Conservation (phyloP, 2,329 filamentous ascomycete species). For the Paecilomyces sp. region DNA sequence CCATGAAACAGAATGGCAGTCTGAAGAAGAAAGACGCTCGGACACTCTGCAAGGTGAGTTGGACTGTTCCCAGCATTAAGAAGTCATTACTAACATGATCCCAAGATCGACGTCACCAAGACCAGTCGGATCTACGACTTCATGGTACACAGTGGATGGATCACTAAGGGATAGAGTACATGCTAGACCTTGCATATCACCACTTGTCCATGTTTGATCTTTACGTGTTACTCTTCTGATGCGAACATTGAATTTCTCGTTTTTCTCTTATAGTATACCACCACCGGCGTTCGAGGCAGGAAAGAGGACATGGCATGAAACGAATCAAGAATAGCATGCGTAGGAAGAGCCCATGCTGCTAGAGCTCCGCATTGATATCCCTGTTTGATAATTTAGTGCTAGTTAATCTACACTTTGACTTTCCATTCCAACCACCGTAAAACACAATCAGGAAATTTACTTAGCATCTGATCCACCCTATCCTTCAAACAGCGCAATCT, state of each 20-base stretch:
- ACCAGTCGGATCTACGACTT: conserved; percentile 87
- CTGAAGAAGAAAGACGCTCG: conserved; percentile 92
- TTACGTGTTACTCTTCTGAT: neutral
- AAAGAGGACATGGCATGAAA: neutral
- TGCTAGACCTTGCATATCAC: neutral
- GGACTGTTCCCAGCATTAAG: neutral
- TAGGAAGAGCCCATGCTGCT: neutral
- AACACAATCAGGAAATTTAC: neutral
- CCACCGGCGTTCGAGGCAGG: neutral
- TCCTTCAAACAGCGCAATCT: too few species aligned
- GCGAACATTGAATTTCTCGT: neutral
- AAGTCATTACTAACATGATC: neutral
- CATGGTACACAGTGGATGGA: conserved; percentile 87
- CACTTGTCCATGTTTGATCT: neutral
- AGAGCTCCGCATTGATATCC: neutral
- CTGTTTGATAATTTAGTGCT: neutral
- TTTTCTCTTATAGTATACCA: conserved; percentile 1
- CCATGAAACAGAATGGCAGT: conserved; percentile 76
- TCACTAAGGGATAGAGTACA: conserved; percentile 62
- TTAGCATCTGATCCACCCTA: too few species aligned
- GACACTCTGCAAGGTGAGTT: conserved; percentile 62
- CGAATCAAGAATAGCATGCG: neutral
- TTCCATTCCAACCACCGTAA: neutral
- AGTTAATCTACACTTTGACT: neutral
- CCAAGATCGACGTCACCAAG: conserved; percentile 72